Conservation (phyloP, 148 eudicot genomes). For the Silene latifolia region DNA sequence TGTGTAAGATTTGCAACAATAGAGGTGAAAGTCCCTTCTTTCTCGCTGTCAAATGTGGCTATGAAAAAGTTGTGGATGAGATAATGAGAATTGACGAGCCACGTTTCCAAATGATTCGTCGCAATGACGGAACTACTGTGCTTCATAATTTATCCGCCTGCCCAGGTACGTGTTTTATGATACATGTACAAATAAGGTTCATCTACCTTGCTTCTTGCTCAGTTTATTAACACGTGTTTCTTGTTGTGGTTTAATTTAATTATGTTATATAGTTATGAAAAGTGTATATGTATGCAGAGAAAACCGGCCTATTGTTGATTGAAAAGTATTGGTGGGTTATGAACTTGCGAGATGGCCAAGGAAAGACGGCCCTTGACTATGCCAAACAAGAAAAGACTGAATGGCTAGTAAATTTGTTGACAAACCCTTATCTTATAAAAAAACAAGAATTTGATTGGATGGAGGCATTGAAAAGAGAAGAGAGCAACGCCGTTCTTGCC, state of each 20-base stretch:
- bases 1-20: neutral
- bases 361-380: constrained; percentile 2
- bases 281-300: constrained; percentile 4
- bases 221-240: no score
- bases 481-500: neutral
- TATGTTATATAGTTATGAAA: no score
- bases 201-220: no score
- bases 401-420: constrained; percentile 6
- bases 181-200: no score
- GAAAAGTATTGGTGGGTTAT: constrained; percentile 4
- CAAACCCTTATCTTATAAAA: neutral
- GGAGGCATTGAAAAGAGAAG: constrained; percentile 9
- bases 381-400: neutral
- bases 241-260: no score
- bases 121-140: neutral
- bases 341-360: neutral
- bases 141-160: neutral
- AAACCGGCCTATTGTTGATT: neutral
- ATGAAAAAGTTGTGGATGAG: neutral
- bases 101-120: neutral
- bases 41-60: neutral
- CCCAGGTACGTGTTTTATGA: neutral
- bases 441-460: constrained; percentile 4
- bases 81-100: neutral
- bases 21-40: neutral